Conservation (phyloP, 73 alveolate species). For the Paramecium caudatum region DNA sequence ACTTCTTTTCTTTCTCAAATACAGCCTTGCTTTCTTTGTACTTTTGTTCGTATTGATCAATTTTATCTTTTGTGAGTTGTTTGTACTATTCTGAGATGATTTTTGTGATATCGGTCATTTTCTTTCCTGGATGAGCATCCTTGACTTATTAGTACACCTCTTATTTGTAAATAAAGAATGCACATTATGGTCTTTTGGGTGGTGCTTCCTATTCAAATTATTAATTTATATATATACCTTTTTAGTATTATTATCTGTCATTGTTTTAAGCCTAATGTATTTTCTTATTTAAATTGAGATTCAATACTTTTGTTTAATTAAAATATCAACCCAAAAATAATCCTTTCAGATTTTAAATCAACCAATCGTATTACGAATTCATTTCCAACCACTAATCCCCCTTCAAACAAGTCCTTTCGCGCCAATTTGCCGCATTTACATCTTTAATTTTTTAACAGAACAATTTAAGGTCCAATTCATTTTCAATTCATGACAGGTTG, state of each 20-base stretch:
- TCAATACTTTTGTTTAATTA: conserved; percentile 17
- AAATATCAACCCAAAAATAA: neutral
- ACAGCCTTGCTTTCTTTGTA: conserved; percentile 45
- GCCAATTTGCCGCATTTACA: no score
- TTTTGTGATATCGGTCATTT: conserved; percentile 65
- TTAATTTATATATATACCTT: conserved; percentile 26
- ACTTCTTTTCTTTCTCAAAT: conserved; percentile 55
- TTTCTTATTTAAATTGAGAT: conserved; percentile 49
- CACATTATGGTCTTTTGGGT: conserved; percentile 68
- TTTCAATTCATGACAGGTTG: no score
- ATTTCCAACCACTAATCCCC: no score
- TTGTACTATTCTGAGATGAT: conserved; percentile 65
- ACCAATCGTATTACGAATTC: no score
- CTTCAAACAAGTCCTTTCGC: no score
- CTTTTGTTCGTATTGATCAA: conserved; percentile 14
- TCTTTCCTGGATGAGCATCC: conserved; percentile 62
- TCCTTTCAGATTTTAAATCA: neutral
- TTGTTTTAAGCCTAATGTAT: conserved; percentile 45
- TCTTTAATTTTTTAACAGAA: no score
- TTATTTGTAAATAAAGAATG: conserved; percentile 66
- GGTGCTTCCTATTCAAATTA: conserved; percentile 63
- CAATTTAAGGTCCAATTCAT: no score
- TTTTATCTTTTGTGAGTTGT: conserved; percentile 25
- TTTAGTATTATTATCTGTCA: conserved; percentile 65
- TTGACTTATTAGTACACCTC: conserved; percentile 60